phyloP scores from a whole-genome alignment of 1,284 basidiomycete species.

The Trametes pubescens region DNA sequence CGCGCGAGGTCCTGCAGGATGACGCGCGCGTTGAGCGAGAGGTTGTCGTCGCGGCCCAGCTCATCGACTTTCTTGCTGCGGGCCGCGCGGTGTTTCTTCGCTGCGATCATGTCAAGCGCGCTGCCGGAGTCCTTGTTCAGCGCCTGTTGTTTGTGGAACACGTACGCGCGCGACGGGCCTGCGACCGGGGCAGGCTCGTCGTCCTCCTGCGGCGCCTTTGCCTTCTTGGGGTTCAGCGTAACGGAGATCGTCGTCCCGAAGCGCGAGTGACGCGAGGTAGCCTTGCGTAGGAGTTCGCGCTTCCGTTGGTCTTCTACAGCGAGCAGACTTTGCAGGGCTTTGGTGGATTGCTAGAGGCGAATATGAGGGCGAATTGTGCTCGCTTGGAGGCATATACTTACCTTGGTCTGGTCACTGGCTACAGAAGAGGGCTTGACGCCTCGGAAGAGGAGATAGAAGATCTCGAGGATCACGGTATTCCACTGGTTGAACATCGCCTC shows the following conservation, averaged over 20 bases:
- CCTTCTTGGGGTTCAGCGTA: constrained; percentile 66
- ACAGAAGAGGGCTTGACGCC: constrained; percentile 74
- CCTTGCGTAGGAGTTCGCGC: constrained; percentile 62
- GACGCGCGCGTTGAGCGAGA: constrained; percentile 75
- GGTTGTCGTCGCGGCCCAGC: constrained; percentile 73
- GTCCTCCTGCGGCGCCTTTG: constrained; percentile 27
- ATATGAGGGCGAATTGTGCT: constrained; percentile 20
- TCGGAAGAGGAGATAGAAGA: constrained; percentile 87
- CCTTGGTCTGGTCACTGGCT: constrained; percentile 73
- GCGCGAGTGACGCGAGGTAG: constrained; percentile 87
- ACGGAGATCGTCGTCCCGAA: constrained; percentile 94
- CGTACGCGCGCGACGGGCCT: constrained; percentile 55
- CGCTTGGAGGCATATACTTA: constrained; percentile 42
- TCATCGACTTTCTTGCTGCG: constrained; percentile 78
- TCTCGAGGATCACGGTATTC: constrained; percentile 91
- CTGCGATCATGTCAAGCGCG: constrained; percentile 73
- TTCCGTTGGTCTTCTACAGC: constrained; percentile 73
- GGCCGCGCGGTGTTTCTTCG: constrained; percentile 70
- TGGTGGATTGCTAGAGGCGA: constrained; percentile 64
- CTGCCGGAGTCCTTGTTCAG: constrained; percentile 77
- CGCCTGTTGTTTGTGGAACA: constrained; percentile 87
- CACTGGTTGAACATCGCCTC: constrained; percentile 81
- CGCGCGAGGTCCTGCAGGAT: constrained; percentile 74
- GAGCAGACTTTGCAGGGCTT: constrained; percentile 75
- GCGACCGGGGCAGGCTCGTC: constrained; percentile 26